Conservation (phyloP, 768 basidiomycete species). For the Chlorophyllum brunneum region DNA sequence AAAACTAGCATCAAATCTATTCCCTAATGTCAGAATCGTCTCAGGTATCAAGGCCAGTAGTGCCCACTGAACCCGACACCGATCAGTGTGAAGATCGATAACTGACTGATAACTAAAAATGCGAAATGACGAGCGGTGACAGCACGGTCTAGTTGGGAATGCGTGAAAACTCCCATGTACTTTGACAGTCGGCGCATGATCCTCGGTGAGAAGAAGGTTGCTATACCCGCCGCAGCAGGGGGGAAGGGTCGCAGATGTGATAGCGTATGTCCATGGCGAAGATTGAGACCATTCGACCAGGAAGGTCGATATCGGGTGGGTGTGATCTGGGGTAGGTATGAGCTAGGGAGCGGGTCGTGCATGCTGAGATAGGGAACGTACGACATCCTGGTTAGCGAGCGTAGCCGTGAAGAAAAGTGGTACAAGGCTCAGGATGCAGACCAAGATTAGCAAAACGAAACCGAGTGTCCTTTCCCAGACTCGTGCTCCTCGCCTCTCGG, state of each 20-base stretch:
- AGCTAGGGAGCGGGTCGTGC: neutral
- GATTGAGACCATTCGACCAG: slow-evolving; percentile 55
- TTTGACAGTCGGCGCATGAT: slow-evolving; percentile 78
- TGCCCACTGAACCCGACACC: slow-evolving; percentile 73
- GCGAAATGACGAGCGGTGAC: slow-evolving; percentile 81
- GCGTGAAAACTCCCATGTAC: slow-evolving; percentile 43
- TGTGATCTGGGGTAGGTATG: slow-evolving; percentile 32
- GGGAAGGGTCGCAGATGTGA: slow-evolving; percentile 82
- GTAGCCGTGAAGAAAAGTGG: slow-evolving; percentile 77
- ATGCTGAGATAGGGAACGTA: slow-evolving; percentile 27
- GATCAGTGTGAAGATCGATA: slow-evolving; percentile 80
- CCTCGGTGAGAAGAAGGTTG: slow-evolving; percentile 73
- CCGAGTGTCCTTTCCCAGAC: slow-evolving; percentile 53
- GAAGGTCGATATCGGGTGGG: slow-evolving; percentile 55
- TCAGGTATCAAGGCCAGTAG: slow-evolving; percentile 17
- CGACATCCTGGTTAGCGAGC: slow-evolving; percentile 75
- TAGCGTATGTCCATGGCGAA: slow-evolving; percentile 58
- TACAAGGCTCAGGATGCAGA: slow-evolving; percentile 82
- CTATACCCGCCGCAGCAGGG: slow-evolving; percentile 68
- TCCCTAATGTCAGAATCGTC: slow-evolving; percentile 22
- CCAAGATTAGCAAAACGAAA: slow-evolving; percentile 55
- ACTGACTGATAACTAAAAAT: slow-evolving; percentile 80
- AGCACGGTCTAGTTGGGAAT: slow-evolving; percentile 67
- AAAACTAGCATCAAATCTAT: slow-evolving; percentile 27
- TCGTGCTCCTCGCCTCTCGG: slow-evolving; percentile 45